These are phyloP conservation scores for Ustanciosporium gigantosporum DNA, from an alignment of 1,284 basidiomycete genomes.

Conservation along the genomic window DNA sequence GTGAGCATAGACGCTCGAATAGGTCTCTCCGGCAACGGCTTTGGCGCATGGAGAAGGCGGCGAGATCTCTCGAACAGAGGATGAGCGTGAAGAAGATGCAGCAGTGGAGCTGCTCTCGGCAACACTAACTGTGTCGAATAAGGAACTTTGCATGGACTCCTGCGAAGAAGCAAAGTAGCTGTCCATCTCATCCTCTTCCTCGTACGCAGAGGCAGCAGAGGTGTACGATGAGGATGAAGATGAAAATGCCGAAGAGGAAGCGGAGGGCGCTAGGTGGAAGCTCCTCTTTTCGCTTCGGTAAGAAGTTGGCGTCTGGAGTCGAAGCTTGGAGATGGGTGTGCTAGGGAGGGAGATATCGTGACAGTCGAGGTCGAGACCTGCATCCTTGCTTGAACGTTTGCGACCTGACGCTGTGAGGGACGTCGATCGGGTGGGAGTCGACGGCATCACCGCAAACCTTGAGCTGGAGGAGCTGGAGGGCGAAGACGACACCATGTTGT, in stretches of 20 bases:
- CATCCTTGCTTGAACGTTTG: neutral
- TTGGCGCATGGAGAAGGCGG: slow-evolving; percentile 3
- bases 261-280: neutral
- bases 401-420: neutral
- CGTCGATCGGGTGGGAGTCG: neutral
- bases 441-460: neutral
- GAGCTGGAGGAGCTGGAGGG: too few relatives aligned
- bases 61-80: slow-evolving; percentile 23
- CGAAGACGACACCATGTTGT: slow-evolving; percentile 13
- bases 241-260: too few relatives aligned
- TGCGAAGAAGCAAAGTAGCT: slow-evolving; percentile 45
- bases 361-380: neutral
- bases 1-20: slow-evolving; percentile 59
- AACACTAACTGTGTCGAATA: slow-evolving; percentile 37
- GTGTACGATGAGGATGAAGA: neutral
- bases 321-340: slow-evolving; percentile 3
- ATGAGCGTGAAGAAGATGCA: slow-evolving; percentile 4
- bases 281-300: neutral
- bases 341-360: neutral
- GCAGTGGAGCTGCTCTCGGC: slow-evolving; percentile 19
- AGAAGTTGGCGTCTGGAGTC: neutral
- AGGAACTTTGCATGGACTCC: slow-evolving; percentile 29
- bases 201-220: slow-evolving; percentile 5
- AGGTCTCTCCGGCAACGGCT: slow-evolving; percentile 6
- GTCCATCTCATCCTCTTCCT: slow-evolving; percentile 24